Conservation (phyloP, 2,329 filamentous ascomycete species). For the Nannizzia gypsea region DNA sequence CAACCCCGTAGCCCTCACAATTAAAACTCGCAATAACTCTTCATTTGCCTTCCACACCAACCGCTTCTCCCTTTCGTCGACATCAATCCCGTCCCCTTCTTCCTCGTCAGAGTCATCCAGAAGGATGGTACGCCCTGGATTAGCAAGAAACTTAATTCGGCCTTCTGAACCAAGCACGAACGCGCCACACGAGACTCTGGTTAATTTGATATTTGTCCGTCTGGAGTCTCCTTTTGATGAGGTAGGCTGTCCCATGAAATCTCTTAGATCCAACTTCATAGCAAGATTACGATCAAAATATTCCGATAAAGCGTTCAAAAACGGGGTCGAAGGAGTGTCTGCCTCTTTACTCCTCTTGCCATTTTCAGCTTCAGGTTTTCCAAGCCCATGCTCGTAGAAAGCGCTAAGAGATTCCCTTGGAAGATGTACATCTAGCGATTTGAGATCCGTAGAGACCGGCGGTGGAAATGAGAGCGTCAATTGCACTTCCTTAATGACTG, state of each 20-base stretch:
- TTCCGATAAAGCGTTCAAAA: constrained; percentile 22
- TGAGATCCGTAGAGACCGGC: constrained; percentile 25
- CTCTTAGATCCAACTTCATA: constrained; percentile 26
- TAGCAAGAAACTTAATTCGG: constrained; percentile 28
- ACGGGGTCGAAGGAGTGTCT: constrained; percentile 13
- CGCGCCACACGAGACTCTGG: constrained; percentile 28
- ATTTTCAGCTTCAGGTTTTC: neutral
- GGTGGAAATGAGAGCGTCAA: constrained; percentile 29
- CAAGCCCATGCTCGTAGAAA: constrained; percentile 17
- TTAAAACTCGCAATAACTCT: constrained; percentile 22
- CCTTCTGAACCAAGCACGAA: constrained; percentile 31
- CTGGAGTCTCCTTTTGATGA: neutral
- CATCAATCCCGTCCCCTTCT: constrained; percentile 13
- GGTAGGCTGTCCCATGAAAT: neutral
- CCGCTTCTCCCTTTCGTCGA: constrained; percentile 14
- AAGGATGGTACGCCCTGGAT: constrained; percentile 12
- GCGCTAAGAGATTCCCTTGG: constrained; percentile 20
- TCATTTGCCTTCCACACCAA: constrained; percentile 24
- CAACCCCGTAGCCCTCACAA: constrained; percentile 20
- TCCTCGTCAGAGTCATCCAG: constrained; percentile 15
- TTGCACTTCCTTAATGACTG: constrained; percentile 29
- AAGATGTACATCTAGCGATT: constrained; percentile 25
- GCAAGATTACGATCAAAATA: constrained; percentile 31
- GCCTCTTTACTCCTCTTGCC: neutral
- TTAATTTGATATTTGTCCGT: constrained; percentile 22